phyloP scores from a whole-genome alignment of 371 early-diverging fungal species.

The Mortierella sp. region DNA sequence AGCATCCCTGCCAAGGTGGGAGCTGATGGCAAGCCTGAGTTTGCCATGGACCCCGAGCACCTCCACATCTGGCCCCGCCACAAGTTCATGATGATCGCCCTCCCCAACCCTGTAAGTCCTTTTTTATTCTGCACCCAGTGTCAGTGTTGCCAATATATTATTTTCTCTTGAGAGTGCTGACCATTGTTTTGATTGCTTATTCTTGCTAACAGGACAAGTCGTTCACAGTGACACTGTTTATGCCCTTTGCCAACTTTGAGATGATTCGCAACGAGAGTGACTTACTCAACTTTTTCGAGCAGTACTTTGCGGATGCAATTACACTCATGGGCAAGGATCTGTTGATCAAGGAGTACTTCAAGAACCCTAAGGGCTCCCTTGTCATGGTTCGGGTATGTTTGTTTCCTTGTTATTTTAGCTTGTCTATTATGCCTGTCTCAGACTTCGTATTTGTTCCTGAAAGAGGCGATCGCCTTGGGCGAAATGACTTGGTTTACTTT shows the following conservation, averaged over 20 bases:
- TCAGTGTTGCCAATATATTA: not conserved
- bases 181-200: not conserved
- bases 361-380: conserved; percentile 89
- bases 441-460: not conserved
- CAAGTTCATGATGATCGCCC: conserved; percentile 96
- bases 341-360: conserved; percentile 81
- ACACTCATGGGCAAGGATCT: conserved; percentile 81
- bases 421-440: not conserved
- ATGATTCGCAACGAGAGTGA: conserved; percentile 77
- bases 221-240: conserved; percentile 97
- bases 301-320: conserved; percentile 89
- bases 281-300: conserved; percentile 79
- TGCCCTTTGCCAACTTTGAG: conserved; percentile 93
- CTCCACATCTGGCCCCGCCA: conserved; percentile 98
- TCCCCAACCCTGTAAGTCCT: conserved; percentile 86
- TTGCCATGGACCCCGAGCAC: conserved; percentile 90
- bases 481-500: too few species aligned
- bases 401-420: too few species aligned
- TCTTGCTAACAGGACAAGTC: conserved; percentile 77
- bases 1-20: conserved; percentile 75
- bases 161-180: not conserved
- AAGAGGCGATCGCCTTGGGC: too few species aligned
- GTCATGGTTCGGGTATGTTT: conserved; percentile 80
- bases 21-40: conserved; percentile 69
- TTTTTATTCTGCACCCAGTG: not conserved